Evolutionary conservation across 2,329 filamentous ascomycete species (phyloP), one percentile per base, ranked within the genome.

Genomic region (Periconia macrospinosa): DNA sequence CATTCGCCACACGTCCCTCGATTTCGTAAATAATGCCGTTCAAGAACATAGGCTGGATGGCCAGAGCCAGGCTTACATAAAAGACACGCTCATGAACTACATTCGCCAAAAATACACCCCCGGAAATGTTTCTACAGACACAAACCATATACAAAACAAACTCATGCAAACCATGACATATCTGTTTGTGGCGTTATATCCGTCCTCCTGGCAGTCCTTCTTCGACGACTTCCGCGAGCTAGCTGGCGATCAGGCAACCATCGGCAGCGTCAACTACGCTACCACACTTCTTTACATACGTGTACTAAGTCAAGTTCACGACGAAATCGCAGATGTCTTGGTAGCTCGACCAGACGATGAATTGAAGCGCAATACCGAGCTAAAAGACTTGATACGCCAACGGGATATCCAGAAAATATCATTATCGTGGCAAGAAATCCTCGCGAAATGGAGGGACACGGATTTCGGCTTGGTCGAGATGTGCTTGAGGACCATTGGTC

Each of bases 281-380:
- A 93, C 91, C 3, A 89, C 94, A 45, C 79, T 92, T 33, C 85
- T 99, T 64, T 97, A 97, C 76, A 83, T 99, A 51, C 89, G 93
- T 48, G 86, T 97, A 59, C 82, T 97, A 45, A 85, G 88, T 60
- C 94, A 92, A 33, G 88, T 99, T 45, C 94, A 99, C 69, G 94
- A 99, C 66, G 94, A 99, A 75, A 97, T 99, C 67, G 94, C 93
- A 59, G 94, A 99, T 76, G 87, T 94, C 63, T 82, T 97, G 60
- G 83, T 97, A 49, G 86, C 88, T 45, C 86, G 93, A 40, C 87
- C 91, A 48, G 85, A 83, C 43, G 84, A 84, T 52, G 92, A 97
- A 69, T 85, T 89, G 62, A 93, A 91, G 74, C 87, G 90, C 57
- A 95, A 96, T 71, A 91, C 87, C 20, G 86, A 92, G 59, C 81